Conservation (phyloP, 208 protist genomes). For the Leishmania mexicana region DNA sequence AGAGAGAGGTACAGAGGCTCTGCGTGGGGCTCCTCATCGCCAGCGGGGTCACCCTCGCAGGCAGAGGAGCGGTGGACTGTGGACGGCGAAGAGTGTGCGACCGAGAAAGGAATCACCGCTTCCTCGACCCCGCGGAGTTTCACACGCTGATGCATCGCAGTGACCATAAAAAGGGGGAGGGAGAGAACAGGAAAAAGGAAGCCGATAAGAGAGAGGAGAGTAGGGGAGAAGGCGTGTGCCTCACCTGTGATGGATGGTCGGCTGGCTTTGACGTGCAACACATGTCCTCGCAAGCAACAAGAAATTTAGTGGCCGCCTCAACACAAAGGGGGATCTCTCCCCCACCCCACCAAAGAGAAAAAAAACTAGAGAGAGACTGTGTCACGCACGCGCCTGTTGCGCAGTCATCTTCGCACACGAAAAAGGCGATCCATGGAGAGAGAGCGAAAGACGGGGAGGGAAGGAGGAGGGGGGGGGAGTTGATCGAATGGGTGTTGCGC, state of each 20-base stretch:
- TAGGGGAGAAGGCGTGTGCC: background rate
- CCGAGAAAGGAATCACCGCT: constrained; percentile 39
- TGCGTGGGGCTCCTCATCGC: constrained; percentile 3
- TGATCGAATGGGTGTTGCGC: too few relatives aligned
- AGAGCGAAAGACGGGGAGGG: background rate
- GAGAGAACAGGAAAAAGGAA: too few relatives aligned
- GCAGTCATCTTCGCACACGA: background rate
- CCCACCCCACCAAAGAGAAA: too few relatives aligned
- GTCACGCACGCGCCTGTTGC: too few relatives aligned
- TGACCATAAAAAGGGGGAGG: background rate
- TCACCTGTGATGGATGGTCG: too few relatives aligned
- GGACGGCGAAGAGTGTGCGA: constrained; percentile 4
- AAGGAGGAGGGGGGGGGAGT: background rate
- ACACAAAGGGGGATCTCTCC: too few relatives aligned
- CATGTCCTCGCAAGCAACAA: too few relatives aligned
- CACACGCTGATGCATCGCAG: background rate
- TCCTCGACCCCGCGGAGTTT: constrained; percentile 21
- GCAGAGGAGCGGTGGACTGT: background rate
- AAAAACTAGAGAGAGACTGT: too few relatives aligned
- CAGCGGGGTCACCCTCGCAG: background rate
- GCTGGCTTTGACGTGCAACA: too few relatives aligned
- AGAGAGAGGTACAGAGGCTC: constrained; percentile 34
- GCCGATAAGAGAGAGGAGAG: background rate
- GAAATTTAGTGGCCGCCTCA: too few relatives aligned
- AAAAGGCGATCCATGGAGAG: background rate